These are phyloP conservation scores for Paxillus involutus DNA, from an alignment of 768 basidiomycete genomes.

Conservation along the genomic window DNA sequence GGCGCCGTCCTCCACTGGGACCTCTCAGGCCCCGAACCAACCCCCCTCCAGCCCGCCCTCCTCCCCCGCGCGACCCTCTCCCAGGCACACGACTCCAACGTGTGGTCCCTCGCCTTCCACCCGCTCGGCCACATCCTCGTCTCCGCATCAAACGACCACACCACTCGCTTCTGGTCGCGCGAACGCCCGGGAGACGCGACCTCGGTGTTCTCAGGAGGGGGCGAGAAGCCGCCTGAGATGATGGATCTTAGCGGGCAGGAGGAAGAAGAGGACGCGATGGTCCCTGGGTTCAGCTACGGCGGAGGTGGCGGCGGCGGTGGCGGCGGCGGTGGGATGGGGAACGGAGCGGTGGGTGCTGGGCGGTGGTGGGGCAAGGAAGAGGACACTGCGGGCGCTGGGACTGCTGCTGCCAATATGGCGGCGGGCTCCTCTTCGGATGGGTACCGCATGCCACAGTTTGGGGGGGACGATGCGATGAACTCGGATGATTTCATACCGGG, in stretches of 20 bases:
- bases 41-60: constrained; percentile 37
- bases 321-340: constrained; percentile 16
- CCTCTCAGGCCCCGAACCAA: constrained; percentile 60
- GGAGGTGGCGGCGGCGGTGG: constrained; percentile 21
- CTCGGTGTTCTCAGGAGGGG: constrained; percentile 77
- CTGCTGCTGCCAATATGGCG: constrained; percentile 1
- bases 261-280: constrained; percentile 72
- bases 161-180: constrained; percentile 97
- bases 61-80: constrained; percentile 80
- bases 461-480: constrained; percentile 28
- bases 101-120: constrained; percentile 95
- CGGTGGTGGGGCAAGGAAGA: constrained; percentile 50
- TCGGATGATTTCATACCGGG: constrained; percentile 68
- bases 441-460: constrained; percentile 24
- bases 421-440: constrained; percentile 19
- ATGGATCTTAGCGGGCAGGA: constrained; percentile 58
- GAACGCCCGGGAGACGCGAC: constrained; percentile 82
- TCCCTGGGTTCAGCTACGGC: constrained; percentile 68
- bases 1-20: constrained; percentile 96
- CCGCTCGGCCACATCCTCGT: constrained; percentile 94
- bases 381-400: constrained; percentile 24
- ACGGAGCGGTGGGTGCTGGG: constrained; percentile 15
- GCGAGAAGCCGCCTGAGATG: constrained; percentile 80
- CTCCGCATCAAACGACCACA: constrained; percentile 96
- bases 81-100: constrained; percentile 97